Percentiles rank a stretch among this genome's conserved stretches.
Conservation (phyloP, 225 moss, liverwort and hornwort species). For the Sphagnum contortum region DNA sequence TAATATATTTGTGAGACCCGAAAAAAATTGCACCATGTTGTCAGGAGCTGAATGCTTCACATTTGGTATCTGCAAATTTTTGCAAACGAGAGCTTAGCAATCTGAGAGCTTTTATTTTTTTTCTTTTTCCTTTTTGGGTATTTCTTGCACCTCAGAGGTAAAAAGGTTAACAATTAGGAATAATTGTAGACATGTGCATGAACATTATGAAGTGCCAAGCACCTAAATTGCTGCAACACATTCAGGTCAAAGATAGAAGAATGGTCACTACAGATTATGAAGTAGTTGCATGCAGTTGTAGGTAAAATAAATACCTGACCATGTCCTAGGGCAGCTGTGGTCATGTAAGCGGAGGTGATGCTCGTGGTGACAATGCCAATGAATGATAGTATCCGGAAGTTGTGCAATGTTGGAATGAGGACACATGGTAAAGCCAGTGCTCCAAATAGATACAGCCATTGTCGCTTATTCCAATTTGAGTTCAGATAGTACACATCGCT, state of each 20-base stretch:
- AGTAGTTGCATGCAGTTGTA: too few species aligned
- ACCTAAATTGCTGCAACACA: too few species aligned
- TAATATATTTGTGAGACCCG: constrained; percentile 67
- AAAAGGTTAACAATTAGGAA: too few species aligned
- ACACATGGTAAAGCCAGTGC: constrained; percentile 55
- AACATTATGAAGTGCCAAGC: too few species aligned
- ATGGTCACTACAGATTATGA: too few species aligned
- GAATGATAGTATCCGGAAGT: constrained; percentile 35
- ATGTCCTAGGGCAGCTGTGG: constrained; percentile 21
- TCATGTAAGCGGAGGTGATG: constrained; percentile 37
- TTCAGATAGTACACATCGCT: constrained; percentile 63
- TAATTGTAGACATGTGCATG: too few species aligned
- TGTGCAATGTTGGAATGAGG: constrained; percentile 40
- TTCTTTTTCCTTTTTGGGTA: too few species aligned
- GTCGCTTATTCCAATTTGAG: constrained; percentile 36
- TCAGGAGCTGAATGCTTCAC: constrained; percentile 32
- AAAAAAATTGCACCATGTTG: constrained; percentile 39
- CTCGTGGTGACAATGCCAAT: constrained; percentile 52
- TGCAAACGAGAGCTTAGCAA: too few species aligned
- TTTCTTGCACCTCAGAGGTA: too few species aligned
- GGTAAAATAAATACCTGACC: constrained; percentile 28
- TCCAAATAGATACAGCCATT: constrained; percentile 52
- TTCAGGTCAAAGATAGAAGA: too few species aligned
- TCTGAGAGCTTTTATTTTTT: too few species aligned
- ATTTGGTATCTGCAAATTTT: too few species aligned